Evolutionary conservation across 2,329 filamentous ascomycete species (phyloP), one percentile per base, ranked within the genome.

Genomic region (Chalaropsis thielavioides): DNA sequence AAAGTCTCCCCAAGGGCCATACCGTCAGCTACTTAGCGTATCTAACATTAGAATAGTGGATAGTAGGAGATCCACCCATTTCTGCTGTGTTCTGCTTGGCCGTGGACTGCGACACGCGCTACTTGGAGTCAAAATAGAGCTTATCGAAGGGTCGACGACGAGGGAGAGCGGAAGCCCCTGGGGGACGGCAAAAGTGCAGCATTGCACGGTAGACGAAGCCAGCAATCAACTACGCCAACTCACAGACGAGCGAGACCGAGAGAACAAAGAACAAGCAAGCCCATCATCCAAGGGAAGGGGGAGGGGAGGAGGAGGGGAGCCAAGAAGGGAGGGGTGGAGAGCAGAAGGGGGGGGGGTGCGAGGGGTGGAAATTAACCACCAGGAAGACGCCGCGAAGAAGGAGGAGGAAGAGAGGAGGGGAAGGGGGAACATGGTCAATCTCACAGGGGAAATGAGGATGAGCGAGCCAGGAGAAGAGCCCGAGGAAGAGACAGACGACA

Each of bases 401-500:
- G 1, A 11, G 17, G 27, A 46, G 41, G 27, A 46, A n/a, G 60
- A 46, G 11, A 17, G 22, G 15, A n/a, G 35, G n/a, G 60, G 31
- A 17, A 35, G 60, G 41, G 60, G 17, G 24, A 19, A 46, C 27
- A 63, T n/a, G 41, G 41, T 15, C 41, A 64, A 64, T 64, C 63
- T 61, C n/a, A 61, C 43, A n/a, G 46, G 56, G 63, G 63, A 64
- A 64, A 64, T 64, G 63, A 64, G 44, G 56, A 64, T 41, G 54
- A 64, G 63, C 43, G 56, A 51, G 46, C 63, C 54, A 64, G 63
- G 63, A 51, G 63, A 64, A 35, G 31, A 38, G 19, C 51, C 56
- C 35, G 56, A 43, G 40, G 27, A 58, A 58, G 24, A 58, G 51
- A 58, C 51, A 58, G 51, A 31, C 19, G 24, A 58, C 51, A 58